Evolutionary conservation across 352 stramenopile genomes (phyloP).

Genomic region (Pythium folliculosum): DNA sequence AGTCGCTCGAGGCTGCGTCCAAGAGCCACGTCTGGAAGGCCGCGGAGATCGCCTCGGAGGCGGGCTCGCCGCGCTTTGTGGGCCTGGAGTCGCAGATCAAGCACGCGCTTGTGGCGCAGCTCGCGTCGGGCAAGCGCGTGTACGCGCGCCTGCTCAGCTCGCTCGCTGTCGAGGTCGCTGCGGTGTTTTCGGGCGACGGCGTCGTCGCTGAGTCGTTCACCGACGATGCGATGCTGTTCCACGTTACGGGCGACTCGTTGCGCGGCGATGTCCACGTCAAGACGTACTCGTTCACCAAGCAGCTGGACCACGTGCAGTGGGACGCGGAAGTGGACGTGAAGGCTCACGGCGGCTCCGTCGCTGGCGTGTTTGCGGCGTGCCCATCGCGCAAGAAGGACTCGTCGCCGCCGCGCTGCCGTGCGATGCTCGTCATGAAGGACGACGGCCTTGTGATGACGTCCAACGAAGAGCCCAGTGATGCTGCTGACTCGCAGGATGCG

Average conservation of each 20-base stretch:
- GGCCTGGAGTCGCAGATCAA: constrained; percentile 44
- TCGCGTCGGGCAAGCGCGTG: constrained; percentile 60
- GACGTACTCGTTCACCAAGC: constrained; percentile 42
- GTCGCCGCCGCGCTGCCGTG: constrained; percentile 42
- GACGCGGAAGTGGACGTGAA: constrained; percentile 49
- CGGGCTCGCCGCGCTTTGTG: constrained; percentile 34
- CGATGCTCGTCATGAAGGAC: constrained; percentile 69
- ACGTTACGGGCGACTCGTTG: constrained; percentile 32
- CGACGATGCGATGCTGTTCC: constrained; percentile 59
- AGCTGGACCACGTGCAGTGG: constrained; percentile 40
- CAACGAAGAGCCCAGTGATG: constrained; percentile 49
- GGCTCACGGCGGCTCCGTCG: constrained; percentile 53
- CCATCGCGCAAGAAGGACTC: constrained; percentile 60
- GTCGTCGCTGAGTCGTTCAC: constrained; percentile 56
- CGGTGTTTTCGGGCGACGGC: constrained; percentile 43
- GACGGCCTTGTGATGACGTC: constrained; percentile 71
- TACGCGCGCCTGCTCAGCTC: constrained; percentile 51
- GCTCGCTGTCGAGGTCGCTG: constrained; percentile 41
- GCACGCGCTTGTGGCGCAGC: constrained; percentile 48
- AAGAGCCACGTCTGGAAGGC: constrained; percentile 18
- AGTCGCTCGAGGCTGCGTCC: constrained; percentile 39
- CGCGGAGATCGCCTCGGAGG: constrained; percentile 3
- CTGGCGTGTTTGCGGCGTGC: constrained; percentile 56
- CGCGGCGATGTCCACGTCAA: constrained; percentile 38
- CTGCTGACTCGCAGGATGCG: not conserved